Evolutionary conservation across 495 filamentous ascomycete species (phyloP).

Genomic region (Podospora sp.): DNA sequence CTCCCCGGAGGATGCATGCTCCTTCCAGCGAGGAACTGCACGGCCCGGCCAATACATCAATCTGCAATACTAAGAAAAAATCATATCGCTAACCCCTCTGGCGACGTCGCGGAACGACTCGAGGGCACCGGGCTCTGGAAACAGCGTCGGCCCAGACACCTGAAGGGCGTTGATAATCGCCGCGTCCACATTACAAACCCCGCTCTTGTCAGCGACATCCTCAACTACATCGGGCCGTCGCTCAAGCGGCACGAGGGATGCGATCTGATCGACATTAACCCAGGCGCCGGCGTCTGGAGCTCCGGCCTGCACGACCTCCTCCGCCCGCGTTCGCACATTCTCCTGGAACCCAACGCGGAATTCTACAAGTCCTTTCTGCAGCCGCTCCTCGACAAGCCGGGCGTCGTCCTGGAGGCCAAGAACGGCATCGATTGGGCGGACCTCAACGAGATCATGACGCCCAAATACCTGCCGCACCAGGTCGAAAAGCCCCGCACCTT

Average conservation of each 20-base stretch:
- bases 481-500: slow-evolving; percentile 15
- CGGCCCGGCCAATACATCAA: too few species aligned
- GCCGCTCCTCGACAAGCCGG: slow-evolving; percentile 59
- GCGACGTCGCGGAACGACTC: background rate
- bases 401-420: slow-evolving; percentile 55
- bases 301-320: slow-evolving; percentile 71
- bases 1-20: background rate
- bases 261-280: slow-evolving; percentile 84
- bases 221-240: slow-evolving; percentile 45
- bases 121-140: background rate
- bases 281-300: slow-evolving; percentile 75
- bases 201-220: slow-evolving; percentile 55
- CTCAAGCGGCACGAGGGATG: slow-evolving; percentile 66
- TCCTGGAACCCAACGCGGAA: slow-evolving; percentile 66
- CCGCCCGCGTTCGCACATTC: slow-evolving; percentile 74
- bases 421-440: slow-evolving; percentile 54
- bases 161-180: slow-evolving; percentile 19
- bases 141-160: background rate
- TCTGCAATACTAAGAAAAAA: too few species aligned
- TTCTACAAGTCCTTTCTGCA: slow-evolving; percentile 61
- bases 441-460: slow-evolving; percentile 49
- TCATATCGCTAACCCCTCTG: background rate
- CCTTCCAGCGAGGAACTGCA: too few species aligned
- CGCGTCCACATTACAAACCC: slow-evolving; percentile 60
- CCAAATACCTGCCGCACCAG: slow-evolving; percentile 56